These are phyloP conservation scores for Solanum phureja DNA, from an alignment of 257 asterid species.

Conservation along the genomic window DNA sequence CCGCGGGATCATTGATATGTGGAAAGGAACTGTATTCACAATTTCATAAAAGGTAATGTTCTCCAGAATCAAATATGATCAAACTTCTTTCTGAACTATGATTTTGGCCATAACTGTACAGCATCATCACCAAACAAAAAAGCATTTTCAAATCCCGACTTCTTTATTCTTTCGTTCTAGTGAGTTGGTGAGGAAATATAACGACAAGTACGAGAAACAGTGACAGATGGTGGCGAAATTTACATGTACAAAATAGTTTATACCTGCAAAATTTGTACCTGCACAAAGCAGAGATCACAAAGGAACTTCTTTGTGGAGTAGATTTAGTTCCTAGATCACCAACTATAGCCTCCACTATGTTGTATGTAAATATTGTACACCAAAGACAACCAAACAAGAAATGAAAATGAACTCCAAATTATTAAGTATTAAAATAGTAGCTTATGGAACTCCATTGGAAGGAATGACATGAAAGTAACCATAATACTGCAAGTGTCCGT, in stretches of 20 bases:
- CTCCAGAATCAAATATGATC: constrained; percentile 20
- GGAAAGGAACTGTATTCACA: constrained; percentile 28
- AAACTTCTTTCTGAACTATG: constrained; percentile 14
- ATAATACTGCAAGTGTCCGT: not conserved
- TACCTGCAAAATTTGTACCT: not conserved
- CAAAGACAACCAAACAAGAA: not conserved
- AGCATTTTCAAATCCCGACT: not conserved
- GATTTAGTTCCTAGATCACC: not conserved
- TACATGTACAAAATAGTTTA: not conserved
- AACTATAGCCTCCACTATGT: not conserved
- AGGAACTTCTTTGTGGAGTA: not conserved
- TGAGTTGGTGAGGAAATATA: not conserved
- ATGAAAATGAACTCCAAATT: not conserved
- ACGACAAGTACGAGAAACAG: not conserved
- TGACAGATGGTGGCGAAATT: not conserved
- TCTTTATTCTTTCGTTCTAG: not conserved
- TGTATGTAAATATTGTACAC: not conserved
- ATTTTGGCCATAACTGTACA: not conserved
- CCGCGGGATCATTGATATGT: constrained; percentile 26
- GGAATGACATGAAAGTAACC: not conserved
- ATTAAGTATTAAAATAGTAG: not conserved
- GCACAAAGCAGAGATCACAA: not conserved
- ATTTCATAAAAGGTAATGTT: constrained; percentile 31
- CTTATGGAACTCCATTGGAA: not conserved
- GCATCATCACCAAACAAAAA: not conserved